Base-by-base conservation (phyloP, 2,329 filamentous ascomycete genomes). In the Chrysoporthe cubensis region DNA sequence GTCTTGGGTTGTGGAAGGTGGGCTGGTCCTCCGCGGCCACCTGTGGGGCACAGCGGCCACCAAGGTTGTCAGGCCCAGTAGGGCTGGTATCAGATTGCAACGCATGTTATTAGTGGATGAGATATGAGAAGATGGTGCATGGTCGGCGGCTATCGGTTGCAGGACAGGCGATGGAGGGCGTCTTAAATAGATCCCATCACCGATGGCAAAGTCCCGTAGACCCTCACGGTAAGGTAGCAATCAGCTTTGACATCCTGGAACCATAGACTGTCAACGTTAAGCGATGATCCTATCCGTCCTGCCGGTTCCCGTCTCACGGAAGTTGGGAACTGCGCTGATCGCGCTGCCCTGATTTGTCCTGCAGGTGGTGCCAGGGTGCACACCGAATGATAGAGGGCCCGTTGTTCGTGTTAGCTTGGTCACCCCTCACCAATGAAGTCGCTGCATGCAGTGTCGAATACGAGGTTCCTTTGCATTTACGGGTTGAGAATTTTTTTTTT, bases 391-490 rank as follows among this genome's bases (percentile, higher is more conserved):
- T 57, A 14, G 54, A n/a, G 32, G 54, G n/a, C 54, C 32, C 32
- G 54, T 57, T 37, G 32, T 57, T 57, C 1, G 54, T 57, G 54
- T 32, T 57, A 57, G 54, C 54, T 34, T 57, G 54, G 18, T 16
- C 32, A 37, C 54, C 40, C 54, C 34, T 57, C 54, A 57, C 54
- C 54, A 57, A 57, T 57, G 54, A 40, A 57, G 32, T 18, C 34
- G 34, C 32, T 8, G 32, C 18, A 57, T 57, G 54, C 54, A 57
- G 34, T 26, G 14, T n/a, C 16, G 18, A 57, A 57, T 57, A 57
- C 54, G 54, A 57, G 54, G 54, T 57, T 40, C 54, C 54, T 57
- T 40, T 54, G 54, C 54, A 40, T 57, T 57, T 57, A 57, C 34
- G 54, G 54, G 34, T 32, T 40, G 8, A 40, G 34, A 57, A 9